Evolutionary conservation across 2,329 filamentous ascomycete species (phyloP), one percentile per base, ranked within the genome.

Genomic region (Trichoderma brevicompactum): DNA sequence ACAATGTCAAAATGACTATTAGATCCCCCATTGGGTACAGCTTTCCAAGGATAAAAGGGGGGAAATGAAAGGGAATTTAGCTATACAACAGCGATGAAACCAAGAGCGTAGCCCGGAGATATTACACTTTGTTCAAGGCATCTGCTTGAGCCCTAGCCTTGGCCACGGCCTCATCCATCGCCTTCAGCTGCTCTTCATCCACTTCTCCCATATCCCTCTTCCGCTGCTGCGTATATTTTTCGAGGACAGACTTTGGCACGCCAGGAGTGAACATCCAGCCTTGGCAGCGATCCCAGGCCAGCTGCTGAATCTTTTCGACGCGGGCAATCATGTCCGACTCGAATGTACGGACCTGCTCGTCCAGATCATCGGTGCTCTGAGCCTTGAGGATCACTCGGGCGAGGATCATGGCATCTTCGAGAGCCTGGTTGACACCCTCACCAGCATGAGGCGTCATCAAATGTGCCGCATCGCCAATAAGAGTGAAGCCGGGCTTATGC

Each of bases 321-420:
- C 80, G 76, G 6, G 69, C 65, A 41, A 77, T 79, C 78, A 81
- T 80, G 9, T 69, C 71, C 46, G 72, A 69, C 69, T 82, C 80
- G 56, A 76, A 81, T 3, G 59, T 68, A 2, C 62, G 64, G 28
- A 81, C 71, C 40, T 72, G 73, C 58, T 74, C 70, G 56, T 81
- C 77, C 5, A 81, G 56, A 2, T 66, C 69, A 3, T 69, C 66
- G 7, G 70, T 69, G 10, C 70, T 67, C 19, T 73, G 66, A 1
- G 72, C 71, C 8, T 67, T 66, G 55, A 77, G 70, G 66, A 86
- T 81, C 7, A 78, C 76, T 36, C 75, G 71, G 0, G 80, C 81
- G 19, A 89, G 76, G 23, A 79, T 73, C 67, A 83, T 72, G 7
- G 85, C 81, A 71, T 89, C 86, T 53, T 81, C 78, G 72, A 89